These are phyloP conservation scores for Microbotryum violaceum DNA, from an alignment of 1,284 basidiomycete genomes.

Conservation along the genomic window DNA sequence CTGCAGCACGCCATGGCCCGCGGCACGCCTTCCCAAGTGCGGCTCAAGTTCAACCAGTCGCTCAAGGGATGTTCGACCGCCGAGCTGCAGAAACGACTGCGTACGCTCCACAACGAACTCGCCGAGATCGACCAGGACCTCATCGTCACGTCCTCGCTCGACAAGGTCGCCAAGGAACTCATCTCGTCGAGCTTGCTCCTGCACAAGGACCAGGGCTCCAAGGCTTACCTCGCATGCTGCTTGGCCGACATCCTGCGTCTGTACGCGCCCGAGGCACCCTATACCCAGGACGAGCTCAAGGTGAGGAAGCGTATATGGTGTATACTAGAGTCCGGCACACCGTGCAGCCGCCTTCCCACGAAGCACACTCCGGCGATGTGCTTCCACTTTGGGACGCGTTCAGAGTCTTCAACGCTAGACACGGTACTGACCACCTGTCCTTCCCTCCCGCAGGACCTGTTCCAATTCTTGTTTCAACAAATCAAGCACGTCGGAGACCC, in stretches of 20 bases:
- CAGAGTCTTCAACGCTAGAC: background rate
- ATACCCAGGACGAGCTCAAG: constrained; percentile 70
- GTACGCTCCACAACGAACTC: constrained; percentile 70
- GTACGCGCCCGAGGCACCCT: constrained; percentile 95
- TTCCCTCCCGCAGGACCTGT: constrained; percentile 61
- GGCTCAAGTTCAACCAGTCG: constrained; percentile 67
- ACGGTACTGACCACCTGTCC: background rate
- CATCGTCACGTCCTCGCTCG: constrained; percentile 66
- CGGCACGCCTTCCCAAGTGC: constrained; percentile 12
- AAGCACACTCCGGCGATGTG: background rate
- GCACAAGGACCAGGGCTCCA: constrained; percentile 85
- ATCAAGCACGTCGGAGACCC: constrained; percentile 58
- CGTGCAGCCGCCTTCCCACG: too few relatives aligned
- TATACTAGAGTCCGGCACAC: too few relatives aligned
- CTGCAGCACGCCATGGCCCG: background rate
- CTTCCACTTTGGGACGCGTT: background rate
- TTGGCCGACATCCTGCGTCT: constrained; percentile 86
- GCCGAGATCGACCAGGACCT: constrained; percentile 78
- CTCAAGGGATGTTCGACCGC: constrained; percentile 54
- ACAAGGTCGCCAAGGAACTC: constrained; percentile 66
- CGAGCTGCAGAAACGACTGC: constrained; percentile 72
- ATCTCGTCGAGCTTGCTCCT: constrained; percentile 70
- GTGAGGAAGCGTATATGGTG: constrained; percentile 35
- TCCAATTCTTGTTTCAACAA: constrained; percentile 86
- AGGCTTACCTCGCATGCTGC: constrained; percentile 87